These are phyloP conservation scores for Oenanthe sinensis DNA, from an alignment of 129 eudicot species.

Conservation along the genomic window DNA sequence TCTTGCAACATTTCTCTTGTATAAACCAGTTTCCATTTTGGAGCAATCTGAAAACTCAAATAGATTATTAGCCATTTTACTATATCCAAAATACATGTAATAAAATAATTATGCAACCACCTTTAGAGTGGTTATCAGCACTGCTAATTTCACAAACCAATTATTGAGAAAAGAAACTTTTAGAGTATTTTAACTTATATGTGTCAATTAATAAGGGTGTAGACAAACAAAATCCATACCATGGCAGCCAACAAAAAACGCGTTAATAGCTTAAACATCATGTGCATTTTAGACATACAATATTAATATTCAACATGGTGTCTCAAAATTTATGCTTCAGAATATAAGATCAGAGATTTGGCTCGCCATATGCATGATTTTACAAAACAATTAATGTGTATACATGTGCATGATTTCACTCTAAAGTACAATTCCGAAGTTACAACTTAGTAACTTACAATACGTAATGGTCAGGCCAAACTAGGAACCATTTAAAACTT, in stretches of 20 bases:
- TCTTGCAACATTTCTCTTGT: conserved; percentile 95
- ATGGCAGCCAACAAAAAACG: background rate
- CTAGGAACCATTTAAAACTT: background rate
- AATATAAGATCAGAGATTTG: background rate
- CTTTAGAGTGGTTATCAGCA: too few species aligned
- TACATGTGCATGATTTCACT: background rate
- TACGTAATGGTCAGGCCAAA: background rate
- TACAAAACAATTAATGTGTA: background rate
- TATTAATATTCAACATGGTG: background rate
- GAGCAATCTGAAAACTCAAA: conserved; percentile 54
- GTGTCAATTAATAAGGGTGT: background rate
- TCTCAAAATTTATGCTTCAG: background rate
- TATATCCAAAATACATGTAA: background rate
- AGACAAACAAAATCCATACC: background rate
- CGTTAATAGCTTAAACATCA: background rate
- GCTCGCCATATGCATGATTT: background rate
- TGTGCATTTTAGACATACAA: background rate
- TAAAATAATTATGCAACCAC: background rate
- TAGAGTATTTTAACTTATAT: background rate
- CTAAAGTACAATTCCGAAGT: too few species aligned
- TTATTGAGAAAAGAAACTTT: background rate
- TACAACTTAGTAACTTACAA: too few species aligned
- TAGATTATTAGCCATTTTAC: background rate
- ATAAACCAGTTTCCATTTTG: conserved; percentile 93
- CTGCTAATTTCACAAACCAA: background rate